Percentiles rank a stretch among this genome's conserved stretches.
phyloP scores from a whole-genome alignment of 495 filamentous ascomycete species.

The Aspergillus ostianus region DNA sequence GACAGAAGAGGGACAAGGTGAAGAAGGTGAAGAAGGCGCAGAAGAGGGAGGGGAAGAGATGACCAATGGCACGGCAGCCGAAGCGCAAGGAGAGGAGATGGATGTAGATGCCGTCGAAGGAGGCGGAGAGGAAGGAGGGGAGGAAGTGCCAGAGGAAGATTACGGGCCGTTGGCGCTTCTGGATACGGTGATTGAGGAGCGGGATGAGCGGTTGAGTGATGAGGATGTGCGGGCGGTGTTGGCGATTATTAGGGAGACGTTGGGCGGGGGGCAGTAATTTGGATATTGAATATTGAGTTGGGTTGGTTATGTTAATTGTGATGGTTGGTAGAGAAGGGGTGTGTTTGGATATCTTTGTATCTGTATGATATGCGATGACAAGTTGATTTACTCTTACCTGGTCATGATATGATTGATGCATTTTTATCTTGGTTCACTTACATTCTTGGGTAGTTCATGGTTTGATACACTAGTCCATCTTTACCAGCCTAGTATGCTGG shows the following conservation, averaged over 20 bases:
- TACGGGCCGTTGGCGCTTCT: conserved; percentile 40
- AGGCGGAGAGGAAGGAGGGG: conserved; percentile 19
- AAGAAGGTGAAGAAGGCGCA: conserved; percentile 10
- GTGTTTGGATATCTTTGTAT: background rate
- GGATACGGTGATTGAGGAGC: conserved; percentile 46
- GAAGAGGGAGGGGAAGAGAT: conserved; percentile 10
- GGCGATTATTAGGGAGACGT: conserved; percentile 35
- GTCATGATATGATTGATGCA: too few relatives aligned
- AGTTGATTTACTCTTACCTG: background rate
- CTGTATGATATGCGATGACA: background rate
- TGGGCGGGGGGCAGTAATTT: conserved; percentile 14
- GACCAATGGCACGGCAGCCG: conserved; percentile 12
- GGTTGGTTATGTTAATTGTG: background rate
- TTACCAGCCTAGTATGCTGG: too few relatives aligned
- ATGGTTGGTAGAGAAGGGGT: background rate
- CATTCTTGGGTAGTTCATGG: too few relatives aligned
- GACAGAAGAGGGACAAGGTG: background rate
- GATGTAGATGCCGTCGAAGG: conserved; percentile 13
- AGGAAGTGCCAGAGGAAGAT: conserved; percentile 30
- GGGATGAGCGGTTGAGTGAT: conserved; percentile 38
- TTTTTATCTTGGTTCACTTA: too few relatives aligned
- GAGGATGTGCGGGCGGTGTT: conserved; percentile 37
- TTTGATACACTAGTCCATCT: too few relatives aligned
- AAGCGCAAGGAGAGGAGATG: conserved; percentile 17
- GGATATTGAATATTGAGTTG: background rate